A percentile compares a stretch with the other conserved stretches of the same genome.
phyloP scores from a whole-genome alignment of 176 grass and related monocot species.

The Thinopyrum elongatum region DNA sequence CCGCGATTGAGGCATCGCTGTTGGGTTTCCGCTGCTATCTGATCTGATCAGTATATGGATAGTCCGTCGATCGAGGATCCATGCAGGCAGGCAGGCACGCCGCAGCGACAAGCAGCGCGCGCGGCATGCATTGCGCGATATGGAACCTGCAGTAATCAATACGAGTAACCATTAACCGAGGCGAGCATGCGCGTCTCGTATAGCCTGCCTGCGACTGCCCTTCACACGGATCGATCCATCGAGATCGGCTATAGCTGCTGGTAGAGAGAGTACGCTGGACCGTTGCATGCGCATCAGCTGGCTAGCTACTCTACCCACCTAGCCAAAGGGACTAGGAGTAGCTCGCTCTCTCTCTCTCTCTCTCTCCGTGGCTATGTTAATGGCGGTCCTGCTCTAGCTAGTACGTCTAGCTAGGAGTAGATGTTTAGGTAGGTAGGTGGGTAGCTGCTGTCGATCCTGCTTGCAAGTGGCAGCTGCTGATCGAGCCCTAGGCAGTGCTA shows the following conservation, averaged over 20 bases:
- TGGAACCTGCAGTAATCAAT: conserved; percentile 11
- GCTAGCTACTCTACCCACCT: background rate
- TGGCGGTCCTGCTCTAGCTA: background rate
- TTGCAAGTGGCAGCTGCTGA: background rate
- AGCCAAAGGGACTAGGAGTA: background rate
- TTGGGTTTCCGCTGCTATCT: background rate
- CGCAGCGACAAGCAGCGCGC: too few relatives aligned
- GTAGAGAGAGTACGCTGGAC: background rate
- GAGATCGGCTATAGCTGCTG: background rate
- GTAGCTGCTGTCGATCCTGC: conserved; percentile 9
- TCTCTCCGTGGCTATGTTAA: background rate
- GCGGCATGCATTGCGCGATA: background rate
- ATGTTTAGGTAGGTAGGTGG: background rate
- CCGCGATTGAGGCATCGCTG: conserved; percentile 12
- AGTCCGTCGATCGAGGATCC: too few relatives aligned
- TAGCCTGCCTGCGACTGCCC: background rate
- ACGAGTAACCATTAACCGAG: background rate
- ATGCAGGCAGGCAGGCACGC: background rate
- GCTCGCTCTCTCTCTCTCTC: background rate
- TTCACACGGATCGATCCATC: background rate
- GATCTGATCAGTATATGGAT: too few relatives aligned
- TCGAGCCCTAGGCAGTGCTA: background rate
- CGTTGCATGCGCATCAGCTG: background rate
- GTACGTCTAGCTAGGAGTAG: background rate
- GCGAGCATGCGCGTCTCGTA: background rate